Evolutionary conservation across 2,329 filamentous ascomycete genomes (phyloP).

Genomic region (Curvularia spicifera): DNA sequence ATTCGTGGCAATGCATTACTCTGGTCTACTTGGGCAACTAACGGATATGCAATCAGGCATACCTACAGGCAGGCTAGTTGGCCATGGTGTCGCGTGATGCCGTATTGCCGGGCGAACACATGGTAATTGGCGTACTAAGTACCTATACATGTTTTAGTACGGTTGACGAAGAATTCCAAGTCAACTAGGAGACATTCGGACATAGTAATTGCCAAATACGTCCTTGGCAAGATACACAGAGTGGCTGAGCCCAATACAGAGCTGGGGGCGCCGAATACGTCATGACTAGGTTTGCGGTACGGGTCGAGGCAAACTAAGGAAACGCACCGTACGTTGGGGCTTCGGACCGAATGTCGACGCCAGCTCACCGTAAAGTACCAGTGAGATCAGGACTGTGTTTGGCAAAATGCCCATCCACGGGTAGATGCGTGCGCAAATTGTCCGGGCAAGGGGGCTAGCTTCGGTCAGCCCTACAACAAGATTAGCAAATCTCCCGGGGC

Average conservation of each 20-base stretch:
- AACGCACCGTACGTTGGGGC: not conserved
- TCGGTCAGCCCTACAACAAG: conserved; percentile 27
- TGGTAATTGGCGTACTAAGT: not conserved
- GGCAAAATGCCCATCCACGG: not conserved
- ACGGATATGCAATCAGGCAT: not conserved
- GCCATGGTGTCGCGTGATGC: not conserved
- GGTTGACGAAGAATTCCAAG: not conserved
- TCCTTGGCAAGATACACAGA: not conserved
- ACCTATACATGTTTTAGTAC: not conserved
- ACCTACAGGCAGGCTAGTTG: not conserved
- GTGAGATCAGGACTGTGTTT: not conserved
- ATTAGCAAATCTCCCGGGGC: conserved; percentile 34
- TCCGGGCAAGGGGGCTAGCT: conserved; percentile 15
- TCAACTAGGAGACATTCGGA: not conserved
- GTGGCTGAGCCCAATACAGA: not conserved
- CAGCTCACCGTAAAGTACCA: not conserved
- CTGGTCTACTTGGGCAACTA: not conserved
- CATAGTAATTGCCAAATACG: not conserved
- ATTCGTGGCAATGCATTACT: not conserved
- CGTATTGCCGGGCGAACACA: not conserved
- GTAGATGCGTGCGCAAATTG: conserved; percentile 11
- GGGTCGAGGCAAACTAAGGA: not conserved
- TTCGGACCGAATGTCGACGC: conserved; percentile 1
- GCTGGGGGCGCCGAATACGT: not conserved
- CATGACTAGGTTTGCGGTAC: not conserved